These are phyloP conservation scores for Euphorbia schlechtendalii DNA, from an alignment of 441 rosid genomes.

Conservation along the genomic window DNA sequence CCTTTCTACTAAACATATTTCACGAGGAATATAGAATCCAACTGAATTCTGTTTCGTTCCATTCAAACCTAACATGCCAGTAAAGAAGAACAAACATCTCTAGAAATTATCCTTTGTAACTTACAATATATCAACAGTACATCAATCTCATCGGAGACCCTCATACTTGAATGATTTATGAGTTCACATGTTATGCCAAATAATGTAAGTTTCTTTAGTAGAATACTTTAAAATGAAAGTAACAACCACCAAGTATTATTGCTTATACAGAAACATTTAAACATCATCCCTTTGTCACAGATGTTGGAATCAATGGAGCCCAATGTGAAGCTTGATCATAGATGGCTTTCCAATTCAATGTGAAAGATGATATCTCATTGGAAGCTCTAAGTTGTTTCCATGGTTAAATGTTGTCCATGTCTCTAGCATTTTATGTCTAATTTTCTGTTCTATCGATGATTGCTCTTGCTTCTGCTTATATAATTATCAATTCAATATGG, in stretches of 20 bases:
- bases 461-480: too few species aligned
- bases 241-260: not conserved
- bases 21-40: too few species aligned
- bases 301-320: conserved; percentile 19
- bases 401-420: too few species aligned
- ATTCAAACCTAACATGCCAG: not conserved
- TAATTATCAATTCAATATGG: too few species aligned
- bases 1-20: not conserved
- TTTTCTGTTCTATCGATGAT: too few species aligned
- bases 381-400: too few species aligned
- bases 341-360: too few species aligned
- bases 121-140: too few species aligned
- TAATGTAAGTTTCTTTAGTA: not conserved
- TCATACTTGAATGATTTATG: not conserved
- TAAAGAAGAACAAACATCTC: not conserved
- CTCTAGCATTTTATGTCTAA: too few species aligned
- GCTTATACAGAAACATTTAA: not conserved
- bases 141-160: not conserved
- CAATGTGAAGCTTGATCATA: conserved; percentile 19
- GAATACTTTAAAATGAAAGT: not conserved
- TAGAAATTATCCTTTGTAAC: not conserved
- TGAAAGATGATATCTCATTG: too few species aligned
- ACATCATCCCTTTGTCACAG: conserved; percentile 26
- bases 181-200: conserved; percentile 6
- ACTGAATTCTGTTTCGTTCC: too few species aligned